Evolutionary conservation across 2,329 filamentous ascomycete species (phyloP).

Genomic region (Exophiala viscosa): DNA sequence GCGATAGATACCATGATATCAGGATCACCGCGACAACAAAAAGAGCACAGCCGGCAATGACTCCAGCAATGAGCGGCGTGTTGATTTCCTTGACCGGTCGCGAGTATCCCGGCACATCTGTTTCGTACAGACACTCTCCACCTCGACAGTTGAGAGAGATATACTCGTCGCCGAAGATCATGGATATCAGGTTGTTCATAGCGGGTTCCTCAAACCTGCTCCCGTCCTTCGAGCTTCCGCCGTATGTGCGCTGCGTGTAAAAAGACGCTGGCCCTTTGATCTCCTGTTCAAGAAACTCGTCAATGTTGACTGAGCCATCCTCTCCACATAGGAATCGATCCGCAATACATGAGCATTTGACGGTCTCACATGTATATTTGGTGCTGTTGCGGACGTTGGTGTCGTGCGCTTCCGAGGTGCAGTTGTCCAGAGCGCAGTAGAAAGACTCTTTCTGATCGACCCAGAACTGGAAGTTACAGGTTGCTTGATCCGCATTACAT

Average conservation of each 20-base stretch:
- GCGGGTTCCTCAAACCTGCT: slow-evolving; percentile 87
- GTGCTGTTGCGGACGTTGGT: slow-evolving; percentile 73
- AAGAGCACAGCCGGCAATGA: slow-evolving; percentile 80
- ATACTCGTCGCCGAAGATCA: slow-evolving; percentile 85
- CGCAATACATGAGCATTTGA: slow-evolving; percentile 82
- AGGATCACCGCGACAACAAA: slow-evolving; percentile 87
- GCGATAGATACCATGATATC: slow-evolving; percentile 79
- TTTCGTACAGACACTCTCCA: slow-evolving; percentile 90
- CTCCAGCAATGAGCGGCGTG: slow-evolving; percentile 87
- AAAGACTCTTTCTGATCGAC: slow-evolving; percentile 92
- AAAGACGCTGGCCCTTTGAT: slow-evolving; percentile 89
- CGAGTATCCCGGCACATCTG: slow-evolving; percentile 86
- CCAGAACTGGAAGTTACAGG: slow-evolving; percentile 99
- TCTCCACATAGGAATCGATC: slow-evolving; percentile 93
- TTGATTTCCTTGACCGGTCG: slow-evolving; percentile 92
- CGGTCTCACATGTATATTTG: slow-evolving; percentile 76
- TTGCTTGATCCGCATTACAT: slow-evolving; percentile 68
- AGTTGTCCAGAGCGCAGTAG: slow-evolving; percentile 85
- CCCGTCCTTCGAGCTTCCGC: slow-evolving; percentile 59
- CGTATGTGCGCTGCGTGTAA: slow-evolving; percentile 58
- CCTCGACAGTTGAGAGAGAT: slow-evolving; percentile 78
- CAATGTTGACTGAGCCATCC: slow-evolving; percentile 84
- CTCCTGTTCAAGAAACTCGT: slow-evolving; percentile 75
- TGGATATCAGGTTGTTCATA: slow-evolving; percentile 86
- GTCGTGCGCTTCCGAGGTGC: slow-evolving; percentile 67